These are phyloP conservation scores for Citrus unshiu DNA, from an alignment of 345 rosid genomes.

Conservation along the genomic window DNA sequence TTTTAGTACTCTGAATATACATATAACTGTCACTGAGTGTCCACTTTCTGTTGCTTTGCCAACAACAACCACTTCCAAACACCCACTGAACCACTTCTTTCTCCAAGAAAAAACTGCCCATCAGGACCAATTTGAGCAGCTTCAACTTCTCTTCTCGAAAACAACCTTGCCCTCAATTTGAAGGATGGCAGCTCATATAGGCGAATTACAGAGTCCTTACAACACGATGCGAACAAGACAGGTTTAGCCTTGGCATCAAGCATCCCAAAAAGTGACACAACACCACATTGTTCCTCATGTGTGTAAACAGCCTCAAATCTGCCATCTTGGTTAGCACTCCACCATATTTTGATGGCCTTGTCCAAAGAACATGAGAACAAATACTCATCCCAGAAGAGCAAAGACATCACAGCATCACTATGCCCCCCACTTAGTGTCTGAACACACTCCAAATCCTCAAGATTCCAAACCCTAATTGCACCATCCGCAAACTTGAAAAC, in stretches of 20 bases:
- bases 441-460: not conserved
- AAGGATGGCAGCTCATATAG: not conserved
- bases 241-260: not conserved
- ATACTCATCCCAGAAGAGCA: not conserved
- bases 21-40: not conserved
- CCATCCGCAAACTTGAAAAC: not conserved
- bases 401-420: not conserved
- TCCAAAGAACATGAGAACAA: conserved; percentile 1
- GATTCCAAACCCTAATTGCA: not conserved
- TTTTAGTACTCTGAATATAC: no score
- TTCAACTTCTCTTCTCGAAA: not conserved
- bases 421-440: not conserved
- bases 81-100: not conserved
- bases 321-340: not conserved
- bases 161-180: not conserved
- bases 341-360: conserved; percentile 10
- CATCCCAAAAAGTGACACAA: conserved; percentile 13
- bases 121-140: not conserved
- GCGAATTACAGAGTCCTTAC: not conserved
- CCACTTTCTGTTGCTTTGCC: not conserved
- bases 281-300: conserved; percentile 5
- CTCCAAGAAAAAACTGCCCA: not conserved
- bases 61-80: not conserved
- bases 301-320: conserved; percentile 8
- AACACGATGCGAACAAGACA: not conserved